Conservation (phyloP, 768 basidiomycete species). For the Boletus coccyginus region DNA sequence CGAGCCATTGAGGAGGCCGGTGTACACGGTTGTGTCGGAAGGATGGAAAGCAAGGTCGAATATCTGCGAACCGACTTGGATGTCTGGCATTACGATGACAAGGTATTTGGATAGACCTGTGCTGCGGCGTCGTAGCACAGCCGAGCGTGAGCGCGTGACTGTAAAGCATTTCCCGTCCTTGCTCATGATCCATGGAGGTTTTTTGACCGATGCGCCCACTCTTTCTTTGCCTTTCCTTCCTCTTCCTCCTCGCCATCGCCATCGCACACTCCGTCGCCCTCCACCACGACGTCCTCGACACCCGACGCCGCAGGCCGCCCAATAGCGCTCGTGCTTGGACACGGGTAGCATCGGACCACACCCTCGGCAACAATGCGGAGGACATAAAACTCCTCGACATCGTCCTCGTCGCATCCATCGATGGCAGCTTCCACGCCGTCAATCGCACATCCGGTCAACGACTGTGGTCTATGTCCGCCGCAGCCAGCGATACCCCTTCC, state of each 20-base stretch:
- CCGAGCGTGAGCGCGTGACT: background rate
- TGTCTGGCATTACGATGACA: conserved; percentile 47
- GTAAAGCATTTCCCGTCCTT: too few species aligned
- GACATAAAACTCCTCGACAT: conserved; percentile 74
- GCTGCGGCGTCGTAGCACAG: background rate
- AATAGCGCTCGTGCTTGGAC: conserved; percentile 24
- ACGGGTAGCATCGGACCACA: conserved; percentile 6
- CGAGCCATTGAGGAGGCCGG: conserved; percentile 77
- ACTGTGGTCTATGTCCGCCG: conserved; percentile 86
- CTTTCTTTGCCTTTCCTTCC: conserved; percentile 19
- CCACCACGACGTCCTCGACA: conserved; percentile 28
- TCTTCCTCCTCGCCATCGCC: conserved; percentile 28
- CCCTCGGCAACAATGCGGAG: conserved; percentile 18
- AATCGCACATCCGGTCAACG: conserved; percentile 80
- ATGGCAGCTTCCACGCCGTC: conserved; percentile 92
- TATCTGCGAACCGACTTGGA: conserved; percentile 71
- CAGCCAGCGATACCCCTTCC: conserved; percentile 45
- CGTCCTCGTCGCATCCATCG: conserved; percentile 88
- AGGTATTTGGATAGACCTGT: background rate
- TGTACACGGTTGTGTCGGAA: conserved; percentile 62
- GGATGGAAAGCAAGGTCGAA: conserved; percentile 93
- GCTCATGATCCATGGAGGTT: conserved; percentile 25
- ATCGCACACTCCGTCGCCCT: conserved; percentile 34
- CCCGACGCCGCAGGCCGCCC: conserved; percentile 9
- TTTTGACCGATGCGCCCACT: conserved; percentile 36